Evolutionary conservation across 495 filamentous ascomycete species (phyloP).

Genomic region (Penicillium diatomitis): DNA sequence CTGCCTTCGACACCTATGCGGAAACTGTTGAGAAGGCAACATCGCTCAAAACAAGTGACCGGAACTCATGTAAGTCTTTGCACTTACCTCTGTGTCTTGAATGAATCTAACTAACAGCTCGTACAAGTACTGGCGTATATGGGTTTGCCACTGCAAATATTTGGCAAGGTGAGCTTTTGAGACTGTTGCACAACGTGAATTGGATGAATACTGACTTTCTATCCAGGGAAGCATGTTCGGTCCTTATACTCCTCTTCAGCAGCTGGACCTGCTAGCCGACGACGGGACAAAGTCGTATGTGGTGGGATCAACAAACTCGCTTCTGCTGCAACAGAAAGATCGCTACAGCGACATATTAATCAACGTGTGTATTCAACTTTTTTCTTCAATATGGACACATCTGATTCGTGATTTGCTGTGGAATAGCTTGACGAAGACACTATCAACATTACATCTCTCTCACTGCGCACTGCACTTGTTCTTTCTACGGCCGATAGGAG

Average conservation of each 20-base stretch:
- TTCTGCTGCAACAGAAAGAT: conserved; percentile 88
- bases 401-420: too few relatives aligned
- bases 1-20: conserved; percentile 76
- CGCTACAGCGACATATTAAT: conserved; percentile 97
- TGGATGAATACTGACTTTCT: conserved; percentile 13
- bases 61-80: conserved; percentile 55
- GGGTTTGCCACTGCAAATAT: conserved; percentile 90
- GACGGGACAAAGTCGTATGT: conserved; percentile 94
- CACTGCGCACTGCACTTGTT: conserved; percentile 65
- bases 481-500: conserved; percentile 82
- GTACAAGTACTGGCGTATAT: conserved; percentile 71
- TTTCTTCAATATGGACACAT: too few relatives aligned
- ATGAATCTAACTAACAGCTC: conserved; percentile 16
- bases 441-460: conserved; percentile 72
- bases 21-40: conserved; percentile 66
- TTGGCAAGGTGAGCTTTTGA: conserved; percentile 64
- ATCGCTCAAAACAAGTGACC: conserved; percentile 83
- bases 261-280: conserved; percentile 89
- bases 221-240: conserved; percentile 82
- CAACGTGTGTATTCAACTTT: conserved; percentile 45
- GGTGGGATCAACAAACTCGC: conserved; percentile 91
- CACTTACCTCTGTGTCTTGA: not conserved
- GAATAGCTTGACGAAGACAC: conserved; percentile 73
- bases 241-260: conserved; percentile 92
- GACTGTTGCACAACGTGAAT: not conserved